A percentile compares a stretch with the other conserved stretches of the same genome.
Conservation (phyloP, 257 asterid species). For the Solanum habrochaites region DNA sequence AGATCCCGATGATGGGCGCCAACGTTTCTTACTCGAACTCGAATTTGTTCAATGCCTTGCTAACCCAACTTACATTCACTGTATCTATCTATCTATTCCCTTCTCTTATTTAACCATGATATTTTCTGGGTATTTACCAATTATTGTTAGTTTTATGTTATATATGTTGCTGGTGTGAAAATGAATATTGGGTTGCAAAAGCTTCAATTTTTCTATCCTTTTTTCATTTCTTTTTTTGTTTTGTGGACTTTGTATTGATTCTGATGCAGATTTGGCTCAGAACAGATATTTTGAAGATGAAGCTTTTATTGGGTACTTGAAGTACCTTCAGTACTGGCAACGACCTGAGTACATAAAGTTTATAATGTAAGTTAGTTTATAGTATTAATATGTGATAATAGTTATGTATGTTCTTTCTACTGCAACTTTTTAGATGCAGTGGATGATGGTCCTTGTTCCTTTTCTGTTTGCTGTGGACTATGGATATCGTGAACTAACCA, state of each 20-base stretch:
- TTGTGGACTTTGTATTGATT: background rate
- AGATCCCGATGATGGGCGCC: slow-evolving; percentile 97
- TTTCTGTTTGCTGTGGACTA: background rate
- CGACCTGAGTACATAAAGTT: slow-evolving; percentile 84
- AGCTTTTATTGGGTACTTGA: slow-evolving; percentile 87
- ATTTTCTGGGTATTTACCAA: background rate
- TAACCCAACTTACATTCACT: slow-evolving; percentile 86
- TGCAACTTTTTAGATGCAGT: background rate
- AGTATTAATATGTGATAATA: background rate
- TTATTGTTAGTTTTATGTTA: background rate
- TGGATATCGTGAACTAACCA: background rate
- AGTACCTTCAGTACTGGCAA: slow-evolving; percentile 97
- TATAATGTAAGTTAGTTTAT: slow-evolving; percentile 47
- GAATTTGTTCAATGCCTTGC: slow-evolving; percentile 89
- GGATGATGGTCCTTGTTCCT: background rate
- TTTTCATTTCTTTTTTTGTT: background rate
- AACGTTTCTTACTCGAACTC: slow-evolving; percentile 83
- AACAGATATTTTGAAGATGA: slow-evolving; percentile 94
- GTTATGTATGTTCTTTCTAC: background rate
- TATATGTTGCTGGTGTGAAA: background rate
- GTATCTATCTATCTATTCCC: slow-evolving; percentile 7
- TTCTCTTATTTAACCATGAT: background rate
- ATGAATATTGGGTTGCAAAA: background rate
- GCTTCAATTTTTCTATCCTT: background rate
- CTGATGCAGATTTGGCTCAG: slow-evolving; percentile 83